Percentiles rank a stretch among this genome's conserved stretches.
These are phyloP conservation scores for Apiospora aurea DNA, from an alignment of 2,329 filamentous ascomycete genomes.

Conservation along the genomic window DNA sequence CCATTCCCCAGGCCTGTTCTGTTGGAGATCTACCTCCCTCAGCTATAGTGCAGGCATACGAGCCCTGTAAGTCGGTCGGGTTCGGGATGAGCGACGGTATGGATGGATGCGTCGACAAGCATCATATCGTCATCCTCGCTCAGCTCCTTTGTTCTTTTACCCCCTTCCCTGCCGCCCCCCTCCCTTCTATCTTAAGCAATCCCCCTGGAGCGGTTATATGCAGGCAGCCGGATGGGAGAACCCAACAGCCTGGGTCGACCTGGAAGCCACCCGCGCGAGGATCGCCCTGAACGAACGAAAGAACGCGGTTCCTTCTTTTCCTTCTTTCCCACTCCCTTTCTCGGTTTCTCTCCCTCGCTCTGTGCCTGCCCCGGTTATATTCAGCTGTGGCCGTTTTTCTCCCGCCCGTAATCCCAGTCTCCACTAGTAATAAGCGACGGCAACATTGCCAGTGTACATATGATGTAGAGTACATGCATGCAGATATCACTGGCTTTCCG, in stretches of 20 bases:
- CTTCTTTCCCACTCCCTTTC: too few species aligned
- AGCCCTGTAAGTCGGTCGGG: not conserved
- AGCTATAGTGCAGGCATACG: slow-evolving; percentile 4
- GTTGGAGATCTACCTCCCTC: not conserved
- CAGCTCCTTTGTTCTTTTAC: slow-evolving; percentile 5
- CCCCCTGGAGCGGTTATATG: slow-evolving; percentile 14
- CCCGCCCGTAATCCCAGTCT: not conserved
- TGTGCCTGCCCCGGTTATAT: not conserved
- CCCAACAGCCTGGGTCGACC: slow-evolving; percentile 15
- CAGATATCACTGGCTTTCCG: not conserved
- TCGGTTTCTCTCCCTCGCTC: not conserved
- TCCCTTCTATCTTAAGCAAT: slow-evolving; percentile 3
- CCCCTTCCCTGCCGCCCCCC: not conserved
- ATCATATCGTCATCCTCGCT: slow-evolving; percentile 1
- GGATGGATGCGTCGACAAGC: not conserved
- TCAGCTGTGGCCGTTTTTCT: slow-evolving; percentile 13
- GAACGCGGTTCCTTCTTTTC: not conserved
- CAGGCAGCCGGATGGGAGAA: slow-evolving; percentile 13
- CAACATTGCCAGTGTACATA: not conserved
- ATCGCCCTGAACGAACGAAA: slow-evolving; percentile 1
- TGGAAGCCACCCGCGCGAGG: slow-evolving; percentile 10
- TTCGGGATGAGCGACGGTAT: slow-evolving; percentile 4
- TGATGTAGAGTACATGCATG: not conserved
- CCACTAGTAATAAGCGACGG: slow-evolving; percentile 1
- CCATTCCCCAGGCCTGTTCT: not conserved